Evolutionary conservation across 228 moss, liverwort and hornwort species (phyloP).

Genomic region (Sphagnum magellanicum): DNA sequence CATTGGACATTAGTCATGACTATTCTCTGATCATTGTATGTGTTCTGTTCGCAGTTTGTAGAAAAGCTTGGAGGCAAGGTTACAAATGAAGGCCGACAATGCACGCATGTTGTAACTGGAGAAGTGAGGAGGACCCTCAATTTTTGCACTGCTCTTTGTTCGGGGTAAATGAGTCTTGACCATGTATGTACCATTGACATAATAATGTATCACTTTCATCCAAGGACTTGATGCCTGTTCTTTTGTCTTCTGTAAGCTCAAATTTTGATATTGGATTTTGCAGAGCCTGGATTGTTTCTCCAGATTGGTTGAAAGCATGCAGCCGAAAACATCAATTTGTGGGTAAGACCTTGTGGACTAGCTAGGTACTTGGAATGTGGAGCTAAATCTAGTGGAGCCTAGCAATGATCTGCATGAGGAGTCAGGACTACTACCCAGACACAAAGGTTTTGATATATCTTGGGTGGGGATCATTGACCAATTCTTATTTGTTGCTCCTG

Average conservation of each 20-base stretch:
- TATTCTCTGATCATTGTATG: too few species aligned
- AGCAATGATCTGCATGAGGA: too few species aligned
- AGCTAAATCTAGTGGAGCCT: too few species aligned
- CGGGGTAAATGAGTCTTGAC: constrained; percentile 37
- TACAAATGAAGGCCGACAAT: constrained; percentile 57
- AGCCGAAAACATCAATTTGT: constrained; percentile 55
- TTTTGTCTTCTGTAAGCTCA: background rate
- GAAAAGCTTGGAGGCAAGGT: constrained; percentile 66
- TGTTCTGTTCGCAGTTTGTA: constrained; percentile 29
- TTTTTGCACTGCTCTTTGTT: constrained; percentile 82
- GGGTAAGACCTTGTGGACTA: constrained; percentile 29
- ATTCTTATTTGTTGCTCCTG: background rate
- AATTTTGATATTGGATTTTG: background rate
- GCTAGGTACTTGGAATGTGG: too few species aligned
- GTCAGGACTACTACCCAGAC: too few species aligned
- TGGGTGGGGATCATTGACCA: too few species aligned
- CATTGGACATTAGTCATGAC: too few species aligned
- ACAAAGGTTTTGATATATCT: too few species aligned
- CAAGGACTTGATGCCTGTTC: too few species aligned
- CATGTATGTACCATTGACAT: too few species aligned
- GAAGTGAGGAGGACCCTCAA: constrained; percentile 86
- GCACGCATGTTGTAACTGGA: constrained; percentile 72
- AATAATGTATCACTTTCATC: too few species aligned
- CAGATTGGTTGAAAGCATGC: constrained; percentile 84
- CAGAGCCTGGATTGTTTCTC: constrained; percentile 81